Evolutionary conservation across 495 filamentous ascomycete genomes (phyloP), one percentile per base, ranked within the genome.

Genomic region (Talaromyces liani): DNA sequence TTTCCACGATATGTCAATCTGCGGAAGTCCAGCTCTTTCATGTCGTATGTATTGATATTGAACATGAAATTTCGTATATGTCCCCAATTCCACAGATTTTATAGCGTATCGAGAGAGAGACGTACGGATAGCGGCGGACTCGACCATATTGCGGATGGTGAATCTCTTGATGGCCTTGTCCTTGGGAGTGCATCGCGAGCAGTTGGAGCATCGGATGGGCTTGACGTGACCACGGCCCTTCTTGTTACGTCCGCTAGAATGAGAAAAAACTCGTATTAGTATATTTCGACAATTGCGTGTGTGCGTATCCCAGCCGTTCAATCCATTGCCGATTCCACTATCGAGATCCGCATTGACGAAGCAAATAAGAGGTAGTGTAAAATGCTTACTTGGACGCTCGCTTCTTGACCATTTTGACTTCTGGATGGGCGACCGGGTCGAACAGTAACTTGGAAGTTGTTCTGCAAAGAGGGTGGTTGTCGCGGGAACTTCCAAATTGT

Each of bases 131-230:
- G 94, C 94, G 69, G 94, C 94, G 66, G 92, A 96, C 84, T 99
- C 94, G 68, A 99, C 94, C 95, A 98, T 98, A 88, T 98, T 98
- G 79, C 94, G 88, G 87, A 99, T 98, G 79, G 94, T 99, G 86
- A 99, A 99, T 81, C 94, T 87, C 92, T 99, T 99, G 85, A 99
- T 98, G 71, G 94, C 95, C 88, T 99, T 99, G 77, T 99, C 94
- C 88, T 99, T 99, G 75, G 94, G 94, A 47, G 90, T 94, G 89
- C 94, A 99, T 85, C 94, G 88, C 76, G 92, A 95, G 89, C 94
- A 99, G 90, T 99, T 99, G 84, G 91, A 96, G 91, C 94, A 99
- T 73, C 94, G 90, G 81, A 99, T 96, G 68, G 94, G 94, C 87
- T 97, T 97, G 78, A 96, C 93, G 84, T 98, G 94, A 81, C 94